Evolutionary conservation across 192 early-diverging fungal species (phyloP).

Genomic region (Gonapodya prolifera): DNA sequence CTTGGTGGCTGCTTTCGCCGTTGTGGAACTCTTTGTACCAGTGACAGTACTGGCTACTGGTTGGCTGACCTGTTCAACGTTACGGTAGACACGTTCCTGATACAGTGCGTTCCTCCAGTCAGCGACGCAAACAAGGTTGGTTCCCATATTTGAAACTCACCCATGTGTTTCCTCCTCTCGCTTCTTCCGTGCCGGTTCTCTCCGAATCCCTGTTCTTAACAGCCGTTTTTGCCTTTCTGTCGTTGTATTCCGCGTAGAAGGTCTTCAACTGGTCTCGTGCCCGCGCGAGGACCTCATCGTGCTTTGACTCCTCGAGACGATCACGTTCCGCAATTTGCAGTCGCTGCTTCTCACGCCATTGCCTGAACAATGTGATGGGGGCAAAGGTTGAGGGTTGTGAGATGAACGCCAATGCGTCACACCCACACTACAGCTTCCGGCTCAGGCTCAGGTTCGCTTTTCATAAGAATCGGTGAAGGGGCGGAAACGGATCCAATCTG

Average conservation of each 20-base stretch:
- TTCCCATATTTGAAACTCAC: too few relatives aligned
- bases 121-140: too few relatives aligned
- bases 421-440: neutral
- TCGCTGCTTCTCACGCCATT: slow-evolving; percentile 31
- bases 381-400: neutral
- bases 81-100: neutral
- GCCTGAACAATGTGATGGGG: slow-evolving; percentile 11
- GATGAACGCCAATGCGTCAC: neutral
- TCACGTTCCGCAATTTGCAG: slow-evolving; percentile 29
- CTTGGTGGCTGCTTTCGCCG: neutral
- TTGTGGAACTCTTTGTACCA: neutral
- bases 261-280: slow-evolving; percentile 36
- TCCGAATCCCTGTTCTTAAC: slow-evolving; percentile 33
- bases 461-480: neutral
- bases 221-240: slow-evolving; percentile 36
- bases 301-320: slow-evolving; percentile 18
- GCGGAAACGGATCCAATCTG: neutral
- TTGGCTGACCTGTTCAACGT: neutral
- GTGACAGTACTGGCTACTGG: neutral
- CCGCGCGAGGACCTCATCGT: slow-evolving; percentile 17
- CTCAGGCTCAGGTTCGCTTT: neutral
- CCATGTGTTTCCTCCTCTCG: slow-evolving; percentile 32
- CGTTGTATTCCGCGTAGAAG: slow-evolving; percentile 50
- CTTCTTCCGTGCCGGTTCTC: slow-evolving; percentile 12
- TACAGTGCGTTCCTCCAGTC: too few relatives aligned